Evolutionary conservation across 306 rosid species (phyloP).

Genomic region (Datisca glomerata): DNA sequence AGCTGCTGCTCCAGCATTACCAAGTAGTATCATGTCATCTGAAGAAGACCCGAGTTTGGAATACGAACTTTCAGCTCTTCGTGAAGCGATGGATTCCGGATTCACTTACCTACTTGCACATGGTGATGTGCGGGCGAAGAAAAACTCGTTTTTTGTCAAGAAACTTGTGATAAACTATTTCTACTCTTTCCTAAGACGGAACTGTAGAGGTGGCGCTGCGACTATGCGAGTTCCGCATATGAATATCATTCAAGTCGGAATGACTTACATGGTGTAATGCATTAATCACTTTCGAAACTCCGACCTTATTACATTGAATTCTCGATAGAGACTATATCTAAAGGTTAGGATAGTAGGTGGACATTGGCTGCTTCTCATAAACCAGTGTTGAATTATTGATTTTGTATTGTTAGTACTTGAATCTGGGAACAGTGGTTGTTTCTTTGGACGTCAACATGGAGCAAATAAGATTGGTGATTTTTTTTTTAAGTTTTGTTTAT

Average conservation of each 20-base stretch:
- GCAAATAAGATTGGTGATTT: too few relatives aligned
- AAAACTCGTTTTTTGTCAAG: constrained; percentile 75
- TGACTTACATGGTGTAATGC: constrained; percentile 84
- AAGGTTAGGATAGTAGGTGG: too few relatives aligned
- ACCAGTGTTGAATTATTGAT: too few relatives aligned
- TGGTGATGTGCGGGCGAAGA: constrained; percentile 82
- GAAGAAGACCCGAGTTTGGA: constrained; percentile 77
- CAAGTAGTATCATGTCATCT: constrained; percentile 46
- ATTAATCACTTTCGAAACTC: too few relatives aligned
- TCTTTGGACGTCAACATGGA: too few relatives aligned
- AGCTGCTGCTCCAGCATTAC: constrained; percentile 22
- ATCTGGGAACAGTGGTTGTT: too few relatives aligned
- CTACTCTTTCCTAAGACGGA: constrained; percentile 77
- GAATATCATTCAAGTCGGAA: constrained; percentile 78
- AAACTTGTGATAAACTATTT: constrained; percentile 76
- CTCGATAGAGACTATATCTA: too few relatives aligned
- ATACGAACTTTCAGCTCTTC: constrained; percentile 77
- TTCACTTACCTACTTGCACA: constrained; percentile 88
- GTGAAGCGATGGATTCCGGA: constrained; percentile 89
- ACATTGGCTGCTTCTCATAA: too few relatives aligned
- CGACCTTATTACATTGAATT: too few relatives aligned
- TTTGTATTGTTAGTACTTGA: too few relatives aligned
- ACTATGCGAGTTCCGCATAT: constrained; percentile 87
- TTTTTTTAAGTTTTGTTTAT: too few relatives aligned
- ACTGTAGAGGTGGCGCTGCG: constrained; percentile 78